A percentile compares a stretch with the other conserved stretches of the same genome.
These are phyloP conservation scores for Monosporozyma siamensis DNA, from an alignment of 805 yeast genomes.

Conservation along the genomic window DNA sequence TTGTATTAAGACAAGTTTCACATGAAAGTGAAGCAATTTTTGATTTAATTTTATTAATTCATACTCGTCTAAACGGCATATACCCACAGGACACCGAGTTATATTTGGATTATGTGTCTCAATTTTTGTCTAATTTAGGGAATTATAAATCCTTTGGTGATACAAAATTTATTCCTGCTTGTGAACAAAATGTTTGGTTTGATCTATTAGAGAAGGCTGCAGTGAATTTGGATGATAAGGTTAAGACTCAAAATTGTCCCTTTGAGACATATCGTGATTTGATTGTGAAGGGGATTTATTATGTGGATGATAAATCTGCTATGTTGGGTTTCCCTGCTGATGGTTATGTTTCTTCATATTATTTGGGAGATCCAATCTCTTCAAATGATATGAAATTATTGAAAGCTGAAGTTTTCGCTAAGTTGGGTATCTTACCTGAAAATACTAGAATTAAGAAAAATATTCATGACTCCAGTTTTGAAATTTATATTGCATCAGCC, in stretches of 20 bases:
- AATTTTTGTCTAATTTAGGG: slow-evolving; percentile 65
- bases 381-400: slow-evolving; percentile 56
- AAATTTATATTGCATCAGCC: slow-evolving; percentile 63
- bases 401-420: slow-evolving; percentile 34
- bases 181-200: slow-evolving; percentile 41
- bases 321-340: slow-evolving; percentile 71
- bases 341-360: slow-evolving; percentile 71
- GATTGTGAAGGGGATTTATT: slow-evolving; percentile 44
- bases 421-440: slow-evolving; percentile 42
- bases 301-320: slow-evolving; percentile 37
- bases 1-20: slow-evolving; percentile 70
- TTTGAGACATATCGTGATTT: slow-evolving; percentile 24
- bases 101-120: slow-evolving; percentile 68
- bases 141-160: slow-evolving; percentile 86
- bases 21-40: slow-evolving; percentile 70
- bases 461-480: slow-evolving; percentile 33
- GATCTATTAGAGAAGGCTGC: slow-evolving; percentile 14
- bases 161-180: slow-evolving; percentile 68
- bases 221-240: slow-evolving; percentile 31
- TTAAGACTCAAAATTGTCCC: slow-evolving; percentile 2
- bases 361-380: slow-evolving; percentile 42
- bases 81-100: slow-evolving; percentile 29
- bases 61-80: slow-evolving; percentile 41
- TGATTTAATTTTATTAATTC: slow-evolving; percentile 57
- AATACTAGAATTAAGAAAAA: slow-evolving; percentile 66